phyloP scores from a whole-genome alignment of 2,329 filamentous ascomycete species.

The Sclerotinia borealis region DNA sequence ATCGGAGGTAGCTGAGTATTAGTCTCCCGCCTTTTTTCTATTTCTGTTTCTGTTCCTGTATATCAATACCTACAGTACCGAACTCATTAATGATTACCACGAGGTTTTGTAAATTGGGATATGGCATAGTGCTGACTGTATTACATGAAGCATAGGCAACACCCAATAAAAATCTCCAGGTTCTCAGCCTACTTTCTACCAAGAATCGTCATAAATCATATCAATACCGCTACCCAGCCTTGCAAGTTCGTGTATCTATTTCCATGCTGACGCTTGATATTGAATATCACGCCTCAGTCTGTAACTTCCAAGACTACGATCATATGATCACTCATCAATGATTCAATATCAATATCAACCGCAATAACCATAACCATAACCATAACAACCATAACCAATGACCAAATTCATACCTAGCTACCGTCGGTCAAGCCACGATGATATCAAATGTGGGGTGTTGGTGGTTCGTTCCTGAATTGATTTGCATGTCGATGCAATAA shows the following conservation, averaged over 20 bases:
- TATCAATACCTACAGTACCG: not conserved
- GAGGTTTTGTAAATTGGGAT: not conserved
- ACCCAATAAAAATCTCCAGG: not conserved
- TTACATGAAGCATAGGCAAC: not conserved
- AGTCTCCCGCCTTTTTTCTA: not conserved
- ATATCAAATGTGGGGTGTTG: slow-evolving; percentile 13
- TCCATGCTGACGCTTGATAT: not conserved
- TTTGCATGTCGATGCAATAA: not conserved
- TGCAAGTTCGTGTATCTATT: slow-evolving; percentile 4
- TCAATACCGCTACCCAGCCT: slow-evolving; percentile 1
- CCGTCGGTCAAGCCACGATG: not conserved
- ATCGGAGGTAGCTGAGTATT: not conserved
- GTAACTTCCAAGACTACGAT: slow-evolving; percentile 8
- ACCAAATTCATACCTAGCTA: not conserved
- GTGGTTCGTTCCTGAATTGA: not conserved
- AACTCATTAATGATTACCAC: not conserved
- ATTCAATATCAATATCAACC: not conserved
- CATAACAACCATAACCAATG: too few species aligned
- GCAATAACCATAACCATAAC: too few species aligned
- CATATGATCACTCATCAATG: slow-evolving; percentile 9
- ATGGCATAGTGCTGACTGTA: slow-evolving; percentile 13
- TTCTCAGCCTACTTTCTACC: not conserved
- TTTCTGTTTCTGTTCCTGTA: not conserved
- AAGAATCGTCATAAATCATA: not conserved
- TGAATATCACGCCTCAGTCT: not conserved